These are phyloP conservation scores for Butyriboletus pseudospeciosus DNA, from an alignment of 1,284 basidiomycete genomes.

Conservation along the genomic window DNA sequence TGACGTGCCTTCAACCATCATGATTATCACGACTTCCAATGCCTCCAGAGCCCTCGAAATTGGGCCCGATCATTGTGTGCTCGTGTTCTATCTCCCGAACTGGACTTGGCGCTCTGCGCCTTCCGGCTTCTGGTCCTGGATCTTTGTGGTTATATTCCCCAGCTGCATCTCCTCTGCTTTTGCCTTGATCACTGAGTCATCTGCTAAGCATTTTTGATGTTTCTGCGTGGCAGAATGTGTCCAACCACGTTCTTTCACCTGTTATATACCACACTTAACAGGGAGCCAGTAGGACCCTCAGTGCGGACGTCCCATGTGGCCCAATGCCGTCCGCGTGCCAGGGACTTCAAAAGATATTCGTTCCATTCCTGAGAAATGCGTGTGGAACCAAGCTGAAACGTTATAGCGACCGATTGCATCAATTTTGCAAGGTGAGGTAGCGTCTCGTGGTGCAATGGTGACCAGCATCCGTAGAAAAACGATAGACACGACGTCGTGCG, in stretches of 20 bases:
- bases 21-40: background rate
- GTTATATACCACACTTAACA: background rate
- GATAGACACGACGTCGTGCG: no score
- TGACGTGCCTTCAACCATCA: background rate
- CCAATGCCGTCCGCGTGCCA: background rate
- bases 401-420: background rate
- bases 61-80: background rate
- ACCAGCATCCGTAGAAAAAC: no score
- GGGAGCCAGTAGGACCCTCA: no score
- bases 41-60: background rate
- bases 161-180: no score
- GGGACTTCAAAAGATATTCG: background rate
- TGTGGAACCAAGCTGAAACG: slow-evolving; percentile 1
- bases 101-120: no score
- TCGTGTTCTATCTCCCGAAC: background rate
- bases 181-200: background rate
- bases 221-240: background rate
- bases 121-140: background rate
- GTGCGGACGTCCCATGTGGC: background rate
- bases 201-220: background rate
- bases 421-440: no score
- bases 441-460: no score
- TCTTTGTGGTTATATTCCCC: background rate
- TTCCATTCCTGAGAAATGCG: background rate
- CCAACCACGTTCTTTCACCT: background rate